Evolutionary conservation across 2,329 filamentous ascomycete species (phyloP).

Genomic region (Aspergillus sp.): DNA sequence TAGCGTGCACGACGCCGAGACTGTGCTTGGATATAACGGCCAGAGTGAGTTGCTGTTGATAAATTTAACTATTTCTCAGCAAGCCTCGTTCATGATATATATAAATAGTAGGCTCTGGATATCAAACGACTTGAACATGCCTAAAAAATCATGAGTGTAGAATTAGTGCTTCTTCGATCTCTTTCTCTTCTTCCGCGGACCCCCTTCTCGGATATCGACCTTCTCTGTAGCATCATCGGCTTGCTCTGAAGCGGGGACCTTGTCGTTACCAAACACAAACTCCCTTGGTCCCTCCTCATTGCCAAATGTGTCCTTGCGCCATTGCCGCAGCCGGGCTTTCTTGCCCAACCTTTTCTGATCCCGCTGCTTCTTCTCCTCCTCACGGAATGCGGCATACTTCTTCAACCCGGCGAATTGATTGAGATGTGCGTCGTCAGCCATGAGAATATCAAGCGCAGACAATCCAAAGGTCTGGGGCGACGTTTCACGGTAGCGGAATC

Average conservation of each 20-base stretch:
- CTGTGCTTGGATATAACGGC: no score
- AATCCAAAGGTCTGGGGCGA: constrained; percentile 88
- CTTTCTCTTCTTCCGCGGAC: constrained; percentile 43
- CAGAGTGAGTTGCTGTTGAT: no score
- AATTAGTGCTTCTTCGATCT: constrained; percentile 45
- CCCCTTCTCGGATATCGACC: constrained; percentile 45
- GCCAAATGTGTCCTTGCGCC: constrained; percentile 71
- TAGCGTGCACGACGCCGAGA: no score
- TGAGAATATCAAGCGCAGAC: constrained; percentile 85
- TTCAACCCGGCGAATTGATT: constrained; percentile 93
- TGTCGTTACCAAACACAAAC: constrained; percentile 31
- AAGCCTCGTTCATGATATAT: constrained; percentile 1
- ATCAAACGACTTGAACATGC: background rate
- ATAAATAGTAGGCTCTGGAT: background rate
- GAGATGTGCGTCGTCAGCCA: constrained; percentile 79
- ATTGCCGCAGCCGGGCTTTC: constrained; percentile 86
- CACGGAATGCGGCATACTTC: constrained; percentile 88
- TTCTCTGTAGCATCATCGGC: constrained; percentile 25
- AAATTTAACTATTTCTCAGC: background rate
- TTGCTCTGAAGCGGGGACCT: constrained; percentile 13
- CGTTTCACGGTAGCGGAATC: constrained; percentile 92
- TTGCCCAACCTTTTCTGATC: constrained; percentile 89
- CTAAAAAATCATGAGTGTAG: background rate
- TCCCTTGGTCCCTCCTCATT: constrained; percentile 54
- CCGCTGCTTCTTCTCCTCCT: constrained; percentile 81